A percentile compares a stretch with the other conserved stretches of the same genome.
These are phyloP conservation scores for Panicum virgatum DNA, from an alignment of 202 grass and related monocot genomes.

Conservation along the genomic window DNA sequence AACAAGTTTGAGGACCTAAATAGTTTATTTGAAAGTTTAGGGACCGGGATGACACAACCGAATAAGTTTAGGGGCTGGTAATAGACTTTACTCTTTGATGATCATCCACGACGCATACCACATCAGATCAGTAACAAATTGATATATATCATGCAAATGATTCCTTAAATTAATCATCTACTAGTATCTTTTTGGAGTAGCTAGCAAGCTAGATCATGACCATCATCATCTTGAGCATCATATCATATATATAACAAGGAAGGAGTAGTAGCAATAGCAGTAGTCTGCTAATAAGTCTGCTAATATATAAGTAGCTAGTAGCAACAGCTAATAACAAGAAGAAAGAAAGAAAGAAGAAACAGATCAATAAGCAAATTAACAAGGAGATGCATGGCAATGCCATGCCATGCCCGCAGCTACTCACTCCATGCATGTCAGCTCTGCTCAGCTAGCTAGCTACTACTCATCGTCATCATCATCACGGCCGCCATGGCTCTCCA, in stretches of 20 bases:
- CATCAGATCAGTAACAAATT: not conserved
- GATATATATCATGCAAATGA: not conserved
- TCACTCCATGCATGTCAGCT: no score
- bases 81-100: no score
- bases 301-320: not conserved
- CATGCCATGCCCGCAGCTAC: not conserved
- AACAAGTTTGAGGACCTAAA: no score
- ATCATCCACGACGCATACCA: not conserved
- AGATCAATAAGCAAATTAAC: not conserved
- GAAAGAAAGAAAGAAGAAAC: not conserved
- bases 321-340: not conserved
- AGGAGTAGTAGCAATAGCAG: not conserved
- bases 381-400: not conserved
- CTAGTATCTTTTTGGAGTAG: not conserved
- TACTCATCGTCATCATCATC: constrained; percentile 9
- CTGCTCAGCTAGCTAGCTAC: constrained; percentile 9
- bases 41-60: no score
- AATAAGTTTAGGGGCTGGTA: no score
- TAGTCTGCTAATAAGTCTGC: constrained; percentile 13
- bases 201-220: not conserved
- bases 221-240: not conserved
- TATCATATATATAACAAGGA: constrained; percentile 13
- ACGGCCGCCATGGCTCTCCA: constrained; percentile 29
- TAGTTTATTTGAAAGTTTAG: no score
- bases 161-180: constrained; percentile 1